A percentile compares a stretch with the other conserved stretches of the same genome.
These are phyloP conservation scores for Harringtonia lauricola DNA, from an alignment of 2,329 filamentous ascomycete genomes.

Conservation along the genomic window DNA sequence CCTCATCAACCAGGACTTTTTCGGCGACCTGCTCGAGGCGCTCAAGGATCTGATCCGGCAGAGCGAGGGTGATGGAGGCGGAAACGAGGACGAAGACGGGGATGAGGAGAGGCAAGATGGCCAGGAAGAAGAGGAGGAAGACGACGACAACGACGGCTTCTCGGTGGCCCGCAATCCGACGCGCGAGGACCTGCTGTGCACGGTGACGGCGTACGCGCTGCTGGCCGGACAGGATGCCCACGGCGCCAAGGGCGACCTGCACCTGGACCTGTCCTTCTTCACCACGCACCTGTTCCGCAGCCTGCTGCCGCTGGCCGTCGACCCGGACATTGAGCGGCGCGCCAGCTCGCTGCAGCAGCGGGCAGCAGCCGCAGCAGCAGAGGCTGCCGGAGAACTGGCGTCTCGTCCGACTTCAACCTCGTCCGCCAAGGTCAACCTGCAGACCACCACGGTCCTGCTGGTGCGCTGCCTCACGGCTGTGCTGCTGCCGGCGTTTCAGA, in stretches of 20 bases:
- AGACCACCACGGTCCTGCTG: slow-evolving; percentile 87
- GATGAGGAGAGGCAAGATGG: slow-evolving; percentile 38
- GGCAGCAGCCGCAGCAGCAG: slow-evolving; percentile 42
- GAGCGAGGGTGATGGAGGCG: slow-evolving; percentile 46
- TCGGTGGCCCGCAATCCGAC: slow-evolving; percentile 56
- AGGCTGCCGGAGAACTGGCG: background rate
- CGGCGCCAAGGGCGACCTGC: slow-evolving; percentile 69
- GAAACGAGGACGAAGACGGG: slow-evolving; percentile 32
- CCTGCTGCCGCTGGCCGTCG: slow-evolving; percentile 65
- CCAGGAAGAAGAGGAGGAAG: slow-evolving; percentile 30
- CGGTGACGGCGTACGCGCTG: slow-evolving; percentile 92
- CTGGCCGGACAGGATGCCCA: slow-evolving; percentile 87
- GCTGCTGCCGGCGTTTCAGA: slow-evolving; percentile 63
- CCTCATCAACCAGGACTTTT: slow-evolving; percentile 98
- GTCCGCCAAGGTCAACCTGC: slow-evolving; percentile 69
- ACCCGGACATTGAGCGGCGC: slow-evolving; percentile 78
- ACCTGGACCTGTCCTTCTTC: slow-evolving; percentile 92
- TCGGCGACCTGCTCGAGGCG: slow-evolving; percentile 88
- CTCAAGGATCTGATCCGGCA: slow-evolving; percentile 84
- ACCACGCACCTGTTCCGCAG: slow-evolving; percentile 86
- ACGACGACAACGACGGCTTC: slow-evolving; percentile 37
- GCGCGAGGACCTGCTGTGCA: slow-evolving; percentile 84
- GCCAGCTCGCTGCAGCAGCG: slow-evolving; percentile 60
- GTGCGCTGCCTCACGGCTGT: slow-evolving; percentile 76
- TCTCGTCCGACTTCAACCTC: slow-evolving; percentile 23